Evolutionary conservation across 768 basidiomycete species (phyloP), one percentile per base, ranked within the genome.

Genomic region (Mycena sanguinolenta): DNA sequence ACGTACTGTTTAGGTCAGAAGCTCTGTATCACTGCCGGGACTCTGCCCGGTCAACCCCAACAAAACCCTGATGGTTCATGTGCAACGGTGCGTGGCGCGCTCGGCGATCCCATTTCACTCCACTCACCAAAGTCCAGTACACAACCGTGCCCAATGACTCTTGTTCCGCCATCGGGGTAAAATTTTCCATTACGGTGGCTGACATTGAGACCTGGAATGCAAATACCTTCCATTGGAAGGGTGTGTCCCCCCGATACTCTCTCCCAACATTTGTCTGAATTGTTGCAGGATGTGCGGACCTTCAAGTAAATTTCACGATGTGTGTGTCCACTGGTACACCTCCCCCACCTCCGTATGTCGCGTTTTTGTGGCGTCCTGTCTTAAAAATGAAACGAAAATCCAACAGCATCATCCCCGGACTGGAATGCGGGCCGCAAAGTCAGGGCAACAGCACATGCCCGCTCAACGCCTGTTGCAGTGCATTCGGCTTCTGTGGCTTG

Each of bases 401-500:
- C 36, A 38, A 38, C 36, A 74, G 74, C 2, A 55, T 76, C 53
- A 75, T 65, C 36, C 65, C 76, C 2, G 50, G 38, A 5, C 65
- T 72, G 32, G 73, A 77, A 63, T 77, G 77, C 59, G 75, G 77
- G n/a, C 75, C 75, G 16, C 58, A 76, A 59, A 75, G 70, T 23
- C 59, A 60, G 14, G 73, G 70, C 1, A 74, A 76, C 58, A 58
- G 52, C 14, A 75, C 73, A 1, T 77, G 76, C 46, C 75, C 76
- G 17, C 62, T 77, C 39, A 77, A 75, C 17, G 75, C 70, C 1
- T 77, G 77, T 63, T 77, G 77, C 64, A 75, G 75, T 46, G 73
- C 75, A 1, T 76, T 74, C n/a, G 77, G 77, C 13, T 77, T 73
- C 59, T 77, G 76, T 49, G 76, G 76, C 5, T 27, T 76, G n/a